Percentiles rank a stretch among this genome's conserved stretches.
Evolutionary conservation across 352 stramenopile species (phyloP).

Genomic region (Phytophthora sojae): DNA sequence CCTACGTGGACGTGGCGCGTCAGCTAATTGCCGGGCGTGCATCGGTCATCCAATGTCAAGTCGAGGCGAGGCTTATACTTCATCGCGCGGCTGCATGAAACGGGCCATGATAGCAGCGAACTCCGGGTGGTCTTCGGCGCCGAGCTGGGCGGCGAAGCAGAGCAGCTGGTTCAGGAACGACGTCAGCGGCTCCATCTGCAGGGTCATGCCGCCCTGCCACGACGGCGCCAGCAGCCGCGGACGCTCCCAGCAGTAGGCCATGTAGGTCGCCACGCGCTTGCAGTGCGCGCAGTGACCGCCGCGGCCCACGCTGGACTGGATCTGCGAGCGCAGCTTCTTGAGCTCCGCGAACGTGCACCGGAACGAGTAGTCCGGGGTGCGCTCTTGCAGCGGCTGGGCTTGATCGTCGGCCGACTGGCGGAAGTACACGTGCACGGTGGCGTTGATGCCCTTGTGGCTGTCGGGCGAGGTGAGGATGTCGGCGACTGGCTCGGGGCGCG

Average conservation of each 20-base stretch:
- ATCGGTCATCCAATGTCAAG: constrained; percentile 20
- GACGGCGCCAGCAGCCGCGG: constrained; percentile 40
- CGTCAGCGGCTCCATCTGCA: constrained; percentile 40
- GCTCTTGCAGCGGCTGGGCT: constrained; percentile 17
- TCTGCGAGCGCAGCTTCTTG: constrained; percentile 40
- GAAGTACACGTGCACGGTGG: constrained; percentile 39
- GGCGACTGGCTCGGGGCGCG: constrained; percentile 32
- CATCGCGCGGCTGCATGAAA: constrained; percentile 41
- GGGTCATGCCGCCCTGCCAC: constrained; percentile 42
- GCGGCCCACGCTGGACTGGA: constrained; percentile 32
- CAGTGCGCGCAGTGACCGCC: constrained; percentile 38
- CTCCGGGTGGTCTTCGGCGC: constrained; percentile 32
- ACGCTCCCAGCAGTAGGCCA: constrained; percentile 46
- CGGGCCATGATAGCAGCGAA: constrained; percentile 34
- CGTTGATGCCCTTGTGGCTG: constrained; percentile 31
- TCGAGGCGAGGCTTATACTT: constrained; percentile 24
- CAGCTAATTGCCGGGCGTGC: constrained; percentile 30
- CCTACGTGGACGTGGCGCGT: constrained; percentile 27
- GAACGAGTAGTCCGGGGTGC: constrained; percentile 36
- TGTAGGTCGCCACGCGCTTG: constrained; percentile 44
- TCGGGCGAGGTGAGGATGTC: constrained; percentile 31
- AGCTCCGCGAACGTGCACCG: constrained; percentile 37
- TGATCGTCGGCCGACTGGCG: constrained; percentile 7
- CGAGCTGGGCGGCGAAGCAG: constrained; percentile 35
- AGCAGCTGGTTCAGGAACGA: constrained; percentile 47